Evolutionary conservation across 108 stramenopile species (phyloP).

Genomic region (Nitzschia sp.): DNA sequence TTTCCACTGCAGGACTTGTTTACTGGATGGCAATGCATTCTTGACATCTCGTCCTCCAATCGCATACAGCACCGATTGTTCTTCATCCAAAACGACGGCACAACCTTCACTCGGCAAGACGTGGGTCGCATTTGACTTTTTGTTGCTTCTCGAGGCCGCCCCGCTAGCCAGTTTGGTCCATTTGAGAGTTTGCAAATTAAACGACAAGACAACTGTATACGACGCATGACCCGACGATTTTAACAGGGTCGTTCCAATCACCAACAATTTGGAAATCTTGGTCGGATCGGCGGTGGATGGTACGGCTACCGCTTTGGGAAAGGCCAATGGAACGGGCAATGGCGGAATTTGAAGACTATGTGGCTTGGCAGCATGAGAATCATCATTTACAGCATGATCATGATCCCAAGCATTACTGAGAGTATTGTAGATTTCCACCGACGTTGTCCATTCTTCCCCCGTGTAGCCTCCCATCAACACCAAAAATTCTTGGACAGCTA

Average conservation of each 20-base stretch:
- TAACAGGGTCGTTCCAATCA: not conserved
- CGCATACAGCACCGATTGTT: not conserved
- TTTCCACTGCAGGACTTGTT: constrained; percentile 10
- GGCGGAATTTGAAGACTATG: not conserved
- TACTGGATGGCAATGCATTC: not conserved
- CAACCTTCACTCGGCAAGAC: constrained; percentile 2
- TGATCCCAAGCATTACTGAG: not conserved
- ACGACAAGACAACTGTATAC: constrained; percentile 5
- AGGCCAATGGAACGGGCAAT: not conserved
- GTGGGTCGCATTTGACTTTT: constrained; percentile 3
- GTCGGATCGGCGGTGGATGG: not conserved
- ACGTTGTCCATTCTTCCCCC: constrained; percentile 14
- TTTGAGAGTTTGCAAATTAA: not conserved
- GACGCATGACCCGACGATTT: not conserved
- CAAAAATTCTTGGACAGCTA: not conserved
- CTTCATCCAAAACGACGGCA: not conserved
- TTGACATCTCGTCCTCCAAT: constrained; percentile 2
- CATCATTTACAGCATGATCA: not conserved
- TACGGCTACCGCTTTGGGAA: constrained; percentile 7
- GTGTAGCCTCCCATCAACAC: constrained; percentile 12
- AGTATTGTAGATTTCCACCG: constrained; percentile 5
- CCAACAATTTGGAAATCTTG: not conserved
- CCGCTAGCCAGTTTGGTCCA: constrained; percentile 11
- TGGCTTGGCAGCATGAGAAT: not conserved
- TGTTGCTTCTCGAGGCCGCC: not conserved